phyloP scores from a whole-genome alignment of 2,329 filamentous ascomycete genomes.

The Beauveria sp. region DNA sequence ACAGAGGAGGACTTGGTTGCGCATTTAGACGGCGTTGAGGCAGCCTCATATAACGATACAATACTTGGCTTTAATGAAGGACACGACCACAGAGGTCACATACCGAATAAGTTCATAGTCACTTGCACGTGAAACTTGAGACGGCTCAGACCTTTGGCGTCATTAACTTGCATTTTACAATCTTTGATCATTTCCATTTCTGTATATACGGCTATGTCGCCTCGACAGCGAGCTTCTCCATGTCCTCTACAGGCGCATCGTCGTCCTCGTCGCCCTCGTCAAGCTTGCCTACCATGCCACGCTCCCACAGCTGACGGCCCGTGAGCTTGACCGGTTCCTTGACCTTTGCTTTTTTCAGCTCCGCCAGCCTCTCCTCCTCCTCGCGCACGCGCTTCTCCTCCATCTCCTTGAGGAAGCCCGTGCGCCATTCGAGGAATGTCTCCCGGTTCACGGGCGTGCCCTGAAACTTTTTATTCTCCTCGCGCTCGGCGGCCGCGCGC shows the following conservation, averaged over 20 bases:
- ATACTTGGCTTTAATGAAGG: constrained; percentile 9
- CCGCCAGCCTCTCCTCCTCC: constrained; percentile 73
- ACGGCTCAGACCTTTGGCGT: neutral
- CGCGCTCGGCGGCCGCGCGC: constrained; percentile 59
- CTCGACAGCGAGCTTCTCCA: constrained; percentile 67
- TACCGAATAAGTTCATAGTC: neutral
- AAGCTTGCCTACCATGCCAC: constrained; percentile 58
- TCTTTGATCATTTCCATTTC: neutral
- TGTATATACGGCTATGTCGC: constrained; percentile 24
- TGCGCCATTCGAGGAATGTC: constrained; percentile 76
- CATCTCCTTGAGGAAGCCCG: constrained; percentile 71
- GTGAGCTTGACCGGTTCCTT: constrained; percentile 69
- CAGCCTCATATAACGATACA: neutral
- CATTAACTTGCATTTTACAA: neutral
- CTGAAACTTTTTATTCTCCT: constrained; percentile 95
- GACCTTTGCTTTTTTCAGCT: constrained; percentile 69
- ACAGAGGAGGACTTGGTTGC: neutral
- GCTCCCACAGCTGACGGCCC: constrained; percentile 72
- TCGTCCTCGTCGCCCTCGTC: constrained; percentile 61
- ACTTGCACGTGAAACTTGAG: neutral
- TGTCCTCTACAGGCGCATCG: constrained; percentile 51
- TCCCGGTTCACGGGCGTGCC: constrained; percentile 83
- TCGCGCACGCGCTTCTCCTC: constrained; percentile 60
- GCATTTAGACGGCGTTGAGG: constrained; percentile 20
- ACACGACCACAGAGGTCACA: neutral